A percentile compares a stretch with the other conserved stretches of the same genome.
Conservation (phyloP, 2,329 filamentous ascomycete species). For the Aureobasidium sp. region DNA sequence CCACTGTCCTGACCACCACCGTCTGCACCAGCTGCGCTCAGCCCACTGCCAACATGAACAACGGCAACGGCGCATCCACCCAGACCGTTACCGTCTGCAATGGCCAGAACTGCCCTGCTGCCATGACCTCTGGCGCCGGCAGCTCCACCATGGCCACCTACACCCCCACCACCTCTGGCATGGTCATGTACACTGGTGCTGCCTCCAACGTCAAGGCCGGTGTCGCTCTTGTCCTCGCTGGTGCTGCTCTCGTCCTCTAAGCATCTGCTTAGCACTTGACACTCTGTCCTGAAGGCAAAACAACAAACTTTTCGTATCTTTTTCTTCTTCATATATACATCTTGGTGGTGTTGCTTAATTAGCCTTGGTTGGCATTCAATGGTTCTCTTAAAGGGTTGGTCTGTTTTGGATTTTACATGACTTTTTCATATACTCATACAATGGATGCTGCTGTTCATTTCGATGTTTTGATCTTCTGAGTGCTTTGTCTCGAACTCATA, state of each 20-base stretch:
- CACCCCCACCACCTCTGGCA: not conserved
- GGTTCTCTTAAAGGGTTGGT: not conserved
- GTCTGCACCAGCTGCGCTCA: slow-evolving; percentile 12
- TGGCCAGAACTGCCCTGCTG: slow-evolving; percentile 4
- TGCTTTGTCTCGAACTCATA: no score
- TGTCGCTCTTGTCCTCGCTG: no score
- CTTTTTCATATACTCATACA: not conserved
- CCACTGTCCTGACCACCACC: not conserved
- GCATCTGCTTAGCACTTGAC: not conserved
- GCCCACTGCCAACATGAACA: slow-evolving; percentile 13
- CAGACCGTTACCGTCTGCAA: slow-evolving; percentile 14
- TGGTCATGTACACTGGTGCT: slow-evolving; percentile 15
- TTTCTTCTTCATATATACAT: not conserved
- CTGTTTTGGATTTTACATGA: not conserved
- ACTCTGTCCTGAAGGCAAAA: not conserved
- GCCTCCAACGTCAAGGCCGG: slow-evolving; percentile 12
- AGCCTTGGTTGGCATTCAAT: slow-evolving; percentile 8
- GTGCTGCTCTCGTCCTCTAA: slow-evolving; percentile 13
- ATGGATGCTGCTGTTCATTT: slow-evolving; percentile 4
- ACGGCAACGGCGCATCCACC: not conserved
- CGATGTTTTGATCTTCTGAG: not conserved
- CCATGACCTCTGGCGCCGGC: not conserved
- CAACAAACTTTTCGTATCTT: not conserved
- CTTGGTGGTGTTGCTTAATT: slow-evolving; percentile 1
- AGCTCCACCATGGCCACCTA: not conserved